Base-by-base conservation (phyloP, 306 rosid genomes). In the Cucumis melo region DNA sequence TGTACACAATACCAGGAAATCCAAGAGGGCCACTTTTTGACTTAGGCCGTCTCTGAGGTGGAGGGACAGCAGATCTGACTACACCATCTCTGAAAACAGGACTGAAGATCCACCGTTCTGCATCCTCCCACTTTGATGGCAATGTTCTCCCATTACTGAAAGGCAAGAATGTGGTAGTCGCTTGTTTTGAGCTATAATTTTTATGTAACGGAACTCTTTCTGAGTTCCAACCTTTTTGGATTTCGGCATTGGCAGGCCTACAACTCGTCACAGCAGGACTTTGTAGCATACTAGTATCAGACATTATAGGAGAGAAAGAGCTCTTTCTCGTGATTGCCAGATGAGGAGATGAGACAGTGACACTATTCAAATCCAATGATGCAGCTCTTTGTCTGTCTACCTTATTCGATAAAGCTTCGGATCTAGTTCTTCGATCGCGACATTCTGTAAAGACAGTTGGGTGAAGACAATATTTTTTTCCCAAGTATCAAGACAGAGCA, bases 81-180 rank as follows among this genome's bases (percentile, higher is more conserved):
- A 71, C 56, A 61, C 85, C 81, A 46, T 90, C 96, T 6, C 91
- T 91, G 13, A 93, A 86, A 78, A 90, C 92, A 34, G 99, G 99
- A 89, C 98, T 93, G 27, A 87, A 80, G 81, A 93, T 93, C 98
- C 98, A 93, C 85, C 98, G 88, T 85, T 93, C 98, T 2, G 99
- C 99, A 78, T 94, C 99, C 76, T 94, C 99, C 99, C 99, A 94
- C 78, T 94, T 94, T 1, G 99, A 94, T 8, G 99, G 99, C 87
- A 94, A 87, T 8, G 95, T 84, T 82, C 89, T 91, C 68, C 99
- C 97, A 32, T 86, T 90, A 23, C 79, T 90, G 19, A 90, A 83
- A 75, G 94, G 90, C 79, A 94, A 66, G 76, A 86, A 78, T 27
- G 84, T 80, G 13, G 85, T 67, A 54, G 81, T 77, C 34, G 68